Percentiles rank a stretch among this genome's conserved stretches.
phyloP scores from a whole-genome alignment of 2,329 filamentous ascomycete genomes.

The Talaromyces islandicus region DNA sequence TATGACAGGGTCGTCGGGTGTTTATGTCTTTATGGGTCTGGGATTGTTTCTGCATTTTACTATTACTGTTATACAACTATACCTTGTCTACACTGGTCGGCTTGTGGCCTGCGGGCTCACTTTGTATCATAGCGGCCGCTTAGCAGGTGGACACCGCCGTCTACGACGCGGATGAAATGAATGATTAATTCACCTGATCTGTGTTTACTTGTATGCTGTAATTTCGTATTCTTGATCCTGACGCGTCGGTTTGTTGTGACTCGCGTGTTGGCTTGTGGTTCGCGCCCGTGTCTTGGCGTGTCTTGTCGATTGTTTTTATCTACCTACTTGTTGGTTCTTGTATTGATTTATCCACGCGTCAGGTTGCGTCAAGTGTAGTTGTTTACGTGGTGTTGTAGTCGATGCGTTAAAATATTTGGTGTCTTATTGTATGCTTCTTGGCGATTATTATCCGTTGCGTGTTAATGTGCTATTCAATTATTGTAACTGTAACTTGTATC shows the following conservation, averaged over 20 bases:
- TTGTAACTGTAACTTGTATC: no score
- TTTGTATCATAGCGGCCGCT: constrained; percentile 36
- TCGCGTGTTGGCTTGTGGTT: neutral
- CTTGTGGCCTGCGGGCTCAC: constrained; percentile 32
- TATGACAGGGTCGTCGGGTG: constrained; percentile 42
- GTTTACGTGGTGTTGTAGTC: neutral
- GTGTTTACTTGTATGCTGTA: neutral
- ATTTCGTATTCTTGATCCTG: neutral
- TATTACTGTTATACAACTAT: constrained; percentile 20
- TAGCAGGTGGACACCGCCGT: constrained; percentile 24
- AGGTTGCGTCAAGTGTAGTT: neutral
- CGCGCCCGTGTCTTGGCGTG: neutral
- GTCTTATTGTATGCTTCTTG: neutral
- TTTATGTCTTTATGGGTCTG: constrained; percentile 38
- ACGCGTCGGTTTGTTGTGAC: neutral
- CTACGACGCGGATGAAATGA: constrained; percentile 6
- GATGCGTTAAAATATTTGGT: neutral
- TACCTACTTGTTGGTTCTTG: no score
- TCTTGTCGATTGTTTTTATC: no score
- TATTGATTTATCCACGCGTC: neutral
- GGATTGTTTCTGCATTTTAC: constrained; percentile 30
- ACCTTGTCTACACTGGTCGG: constrained; percentile 15
- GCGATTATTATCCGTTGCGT: no score
- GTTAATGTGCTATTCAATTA: no score
- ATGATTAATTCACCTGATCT: constrained; percentile 5